These are phyloP conservation scores for Lipomyces oligophaga DNA, from an alignment of 805 yeast species.

Conservation along the genomic window DNA sequence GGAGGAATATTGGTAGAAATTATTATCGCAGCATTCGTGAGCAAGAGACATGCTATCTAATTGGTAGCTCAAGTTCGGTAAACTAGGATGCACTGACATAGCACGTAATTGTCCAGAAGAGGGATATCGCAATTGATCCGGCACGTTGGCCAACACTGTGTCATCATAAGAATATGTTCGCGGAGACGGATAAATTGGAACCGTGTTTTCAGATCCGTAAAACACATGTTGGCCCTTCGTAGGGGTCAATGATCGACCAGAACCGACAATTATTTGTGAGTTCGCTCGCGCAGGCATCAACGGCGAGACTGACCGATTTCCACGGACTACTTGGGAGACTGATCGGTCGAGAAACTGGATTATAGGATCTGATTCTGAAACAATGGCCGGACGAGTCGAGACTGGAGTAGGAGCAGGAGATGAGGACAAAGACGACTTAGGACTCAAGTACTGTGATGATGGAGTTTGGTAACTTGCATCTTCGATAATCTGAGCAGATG, in stretches of 20 bases:
- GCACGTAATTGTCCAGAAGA: no score
- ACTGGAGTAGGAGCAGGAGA: neutral
- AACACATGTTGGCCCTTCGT: neutral
- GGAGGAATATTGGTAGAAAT: no score
- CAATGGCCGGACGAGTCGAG: neutral
- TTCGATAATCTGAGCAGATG: no score
- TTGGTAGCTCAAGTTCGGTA: no score
- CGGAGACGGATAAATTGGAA: conserved; percentile 1
- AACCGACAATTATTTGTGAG: conserved; percentile 1
- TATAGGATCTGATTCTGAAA: no score
- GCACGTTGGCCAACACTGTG: conserved; percentile 8
- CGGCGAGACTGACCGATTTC: conserved; percentile 2
- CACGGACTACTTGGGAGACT: no score
- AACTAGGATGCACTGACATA: no score
- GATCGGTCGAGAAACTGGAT: no score
- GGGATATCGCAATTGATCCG: conserved; percentile 6
- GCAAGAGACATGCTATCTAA: no score
- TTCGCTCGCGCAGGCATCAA: conserved; percentile 9
- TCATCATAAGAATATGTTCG: conserved; percentile 7
- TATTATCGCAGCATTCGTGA: no score
- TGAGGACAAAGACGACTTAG: conserved; percentile 1
- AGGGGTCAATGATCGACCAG: neutral
- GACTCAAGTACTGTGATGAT: no score
- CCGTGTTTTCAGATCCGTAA: neutral
- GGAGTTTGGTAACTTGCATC: no score